Evolutionary conservation across 2,329 filamentous ascomycete genomes (phyloP), one percentile per base, ranked within the genome.

Genomic region (Dactylonectria estremocensis): DNA sequence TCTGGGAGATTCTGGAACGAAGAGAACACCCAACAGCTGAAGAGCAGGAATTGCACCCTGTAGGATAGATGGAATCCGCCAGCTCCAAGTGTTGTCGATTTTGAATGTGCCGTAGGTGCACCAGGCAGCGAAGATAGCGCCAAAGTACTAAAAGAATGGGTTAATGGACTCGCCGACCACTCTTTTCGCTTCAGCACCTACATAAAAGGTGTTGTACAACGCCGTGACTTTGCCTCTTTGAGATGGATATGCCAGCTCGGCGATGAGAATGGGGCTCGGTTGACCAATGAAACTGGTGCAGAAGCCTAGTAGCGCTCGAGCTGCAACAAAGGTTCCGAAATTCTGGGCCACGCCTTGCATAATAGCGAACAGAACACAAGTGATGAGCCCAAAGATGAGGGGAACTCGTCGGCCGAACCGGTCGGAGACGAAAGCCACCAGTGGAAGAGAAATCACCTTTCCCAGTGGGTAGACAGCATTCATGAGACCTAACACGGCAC

Each of bases 371-470:
- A 75, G 61, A 33, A 81, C 76, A 35, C 70, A 69, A 67, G 49
- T 22, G 13, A 81, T 59, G 8, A 75, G 74, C 4, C 82, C 82
- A n/a, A 75, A 64, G 4, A 80, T 71, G 5, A 85, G 72, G 7
- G 80, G 77, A 9, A 71, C 56, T 62, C 80, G 82, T 13, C 83
- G 75, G 24, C 84, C 85, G 22, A 79, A 78, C 33, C 77, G 74
- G 45, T 80, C 84, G 10, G 79, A 79, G 6, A 82, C 64, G 28
- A 73, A 76, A 2, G 80, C 76, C 5, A 80, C 77, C 16, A 82
- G 64, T 3, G 77, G 74, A 2, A 82, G 67, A 3, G 74, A 75
- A n/a, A 82, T 68, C 5, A 84, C 76, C 40, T 80, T 80, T 20
- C 83, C 83, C n/a, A 80, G 73, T 1, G 77, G 77, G 35, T 82